These are phyloP conservation scores for Populus pruinosa DNA, from an alignment of 345 rosid genomes.

Conservation along the genomic window DNA sequence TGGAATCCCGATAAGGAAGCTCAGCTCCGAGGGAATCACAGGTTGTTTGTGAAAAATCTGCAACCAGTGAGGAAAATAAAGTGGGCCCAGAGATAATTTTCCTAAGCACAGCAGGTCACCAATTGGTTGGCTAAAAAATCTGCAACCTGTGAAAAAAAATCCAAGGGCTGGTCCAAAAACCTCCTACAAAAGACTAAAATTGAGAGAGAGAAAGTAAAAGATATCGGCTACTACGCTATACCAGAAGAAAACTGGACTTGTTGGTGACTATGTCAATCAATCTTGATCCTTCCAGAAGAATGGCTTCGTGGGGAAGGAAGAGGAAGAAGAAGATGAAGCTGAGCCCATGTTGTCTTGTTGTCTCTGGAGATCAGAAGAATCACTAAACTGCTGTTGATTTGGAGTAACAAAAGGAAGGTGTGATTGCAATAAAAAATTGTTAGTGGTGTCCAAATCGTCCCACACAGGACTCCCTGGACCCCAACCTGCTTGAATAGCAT, in stretches of 20 bases:
- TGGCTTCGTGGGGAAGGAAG: conserved; percentile 51
- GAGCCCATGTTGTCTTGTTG: conserved; percentile 28
- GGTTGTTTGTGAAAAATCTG: conserved; percentile 42
- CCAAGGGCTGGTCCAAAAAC: conserved; percentile 16
- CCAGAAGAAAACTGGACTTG: conserved; percentile 6
- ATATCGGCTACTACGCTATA: background rate
- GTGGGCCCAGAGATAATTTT: background rate
- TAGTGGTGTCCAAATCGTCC: conserved; percentile 73
- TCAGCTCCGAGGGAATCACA: conserved; percentile 9
- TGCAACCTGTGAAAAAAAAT: conserved; percentile 26
- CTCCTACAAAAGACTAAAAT: background rate
- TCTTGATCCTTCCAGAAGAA: conserved; percentile 65
- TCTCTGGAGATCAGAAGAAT: conserved; percentile 27
- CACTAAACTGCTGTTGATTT: conserved; percentile 36
- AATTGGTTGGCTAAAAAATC: conserved; percentile 27
- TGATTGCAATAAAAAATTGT: conserved; percentile 44
- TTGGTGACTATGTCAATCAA: conserved; percentile 6
- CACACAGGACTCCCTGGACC: conserved; percentile 89
- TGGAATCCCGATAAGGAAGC: background rate
- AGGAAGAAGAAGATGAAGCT: conserved; percentile 41
- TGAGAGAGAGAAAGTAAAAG: background rate
- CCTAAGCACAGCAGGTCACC: background rate
- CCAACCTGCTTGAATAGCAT: conserved; percentile 78
- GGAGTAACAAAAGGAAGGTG: conserved; percentile 41
- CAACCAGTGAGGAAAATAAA: conserved; percentile 30